Percentiles rank a stretch among this genome's conserved stretches.
Conservation (phyloP, 1,284 basidiomycete species). For the Ustilago curta region DNA sequence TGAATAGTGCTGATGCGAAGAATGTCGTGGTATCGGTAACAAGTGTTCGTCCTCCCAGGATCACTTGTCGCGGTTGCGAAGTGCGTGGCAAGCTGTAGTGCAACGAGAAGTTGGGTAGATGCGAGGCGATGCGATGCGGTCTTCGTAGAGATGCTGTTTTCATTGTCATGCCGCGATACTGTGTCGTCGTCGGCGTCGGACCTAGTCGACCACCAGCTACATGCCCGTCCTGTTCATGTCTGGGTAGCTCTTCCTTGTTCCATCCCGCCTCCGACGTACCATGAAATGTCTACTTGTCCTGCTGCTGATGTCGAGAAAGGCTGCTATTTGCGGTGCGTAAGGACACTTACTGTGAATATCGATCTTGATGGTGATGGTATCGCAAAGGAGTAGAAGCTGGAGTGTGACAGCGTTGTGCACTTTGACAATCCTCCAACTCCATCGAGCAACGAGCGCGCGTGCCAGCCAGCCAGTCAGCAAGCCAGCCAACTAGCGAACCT, state of each 20-base stretch:
- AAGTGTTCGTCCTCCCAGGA: background rate
- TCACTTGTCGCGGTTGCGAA: background rate
- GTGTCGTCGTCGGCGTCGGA: background rate
- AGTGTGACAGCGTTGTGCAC: conserved; percentile 11
- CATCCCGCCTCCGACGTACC: conserved; percentile 5
- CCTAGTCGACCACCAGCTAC: background rate
- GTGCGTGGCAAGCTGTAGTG: background rate
- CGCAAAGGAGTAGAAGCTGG: conserved; percentile 31
- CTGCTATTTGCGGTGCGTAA: conserved; percentile 6
- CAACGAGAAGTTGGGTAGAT: background rate
- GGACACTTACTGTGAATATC: conserved; percentile 52
- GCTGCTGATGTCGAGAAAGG: conserved; percentile 4
- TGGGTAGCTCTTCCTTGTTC: background rate
- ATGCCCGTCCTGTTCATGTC: background rate
- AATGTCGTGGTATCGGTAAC: background rate
- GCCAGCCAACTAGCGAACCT: background rate
- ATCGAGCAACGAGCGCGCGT: too few species aligned
- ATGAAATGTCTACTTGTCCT: conserved; percentile 7
- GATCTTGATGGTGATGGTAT: conserved; percentile 54
- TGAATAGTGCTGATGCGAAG: background rate
- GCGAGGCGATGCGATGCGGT: background rate
- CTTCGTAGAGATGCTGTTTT: background rate
- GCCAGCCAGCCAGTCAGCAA: background rate
- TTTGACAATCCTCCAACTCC: conserved; percentile 5
- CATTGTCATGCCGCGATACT: background rate